A percentile compares a stretch with the other conserved stretches of the same genome.
phyloP scores from a whole-genome alignment of 352 stramenopile genomes.

The Phytophthora pisi region DNA sequence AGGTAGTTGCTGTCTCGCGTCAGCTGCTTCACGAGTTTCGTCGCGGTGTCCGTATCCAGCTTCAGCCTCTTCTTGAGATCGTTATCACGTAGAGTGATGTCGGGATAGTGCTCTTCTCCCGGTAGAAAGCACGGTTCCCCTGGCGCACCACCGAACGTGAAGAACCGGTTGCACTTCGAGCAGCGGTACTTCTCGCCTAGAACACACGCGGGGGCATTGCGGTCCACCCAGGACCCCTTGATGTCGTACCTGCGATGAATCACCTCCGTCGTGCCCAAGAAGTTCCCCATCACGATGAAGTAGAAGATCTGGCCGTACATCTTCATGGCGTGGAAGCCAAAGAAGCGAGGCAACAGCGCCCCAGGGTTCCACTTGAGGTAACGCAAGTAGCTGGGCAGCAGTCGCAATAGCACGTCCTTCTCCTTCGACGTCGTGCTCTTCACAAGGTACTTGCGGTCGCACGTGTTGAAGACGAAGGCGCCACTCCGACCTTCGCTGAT shows the following conservation, averaged over 20 bases:
- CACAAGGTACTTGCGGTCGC: constrained; percentile 90
- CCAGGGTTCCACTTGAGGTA: constrained; percentile 90
- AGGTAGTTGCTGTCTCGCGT: constrained; percentile 86
- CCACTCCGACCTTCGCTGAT: constrained; percentile 89
- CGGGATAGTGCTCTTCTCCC: constrained; percentile 77
- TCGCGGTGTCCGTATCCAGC: constrained; percentile 52
- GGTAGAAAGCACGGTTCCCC: constrained; percentile 55
- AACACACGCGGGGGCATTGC: constrained; percentile 79
- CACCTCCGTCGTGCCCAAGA: constrained; percentile 81
- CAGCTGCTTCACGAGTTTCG: constrained; percentile 79
- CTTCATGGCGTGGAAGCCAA: constrained; percentile 90
- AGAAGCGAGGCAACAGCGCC: constrained; percentile 90
- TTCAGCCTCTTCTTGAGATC: constrained; percentile 88
- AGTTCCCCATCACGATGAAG: constrained; percentile 94
- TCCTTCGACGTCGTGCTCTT: constrained; percentile 88
- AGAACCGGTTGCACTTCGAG: constrained; percentile 88
- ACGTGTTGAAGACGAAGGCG: constrained; percentile 92
- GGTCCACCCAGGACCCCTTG: constrained; percentile 91
- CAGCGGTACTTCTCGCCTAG: constrained; percentile 80
- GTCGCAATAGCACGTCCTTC: constrained; percentile 75
- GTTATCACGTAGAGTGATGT: constrained; percentile 87
- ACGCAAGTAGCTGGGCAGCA: constrained; percentile 83
- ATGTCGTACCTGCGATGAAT: constrained; percentile 92
- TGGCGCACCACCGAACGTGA: constrained; percentile 65
- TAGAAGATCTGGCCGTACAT: constrained; percentile 93